Percentiles rank a stretch among this genome's conserved stretches.
These are phyloP conservation scores for Leptographium procerum DNA, from an alignment of 2,329 filamentous ascomycete genomes.

Conservation along the genomic window DNA sequence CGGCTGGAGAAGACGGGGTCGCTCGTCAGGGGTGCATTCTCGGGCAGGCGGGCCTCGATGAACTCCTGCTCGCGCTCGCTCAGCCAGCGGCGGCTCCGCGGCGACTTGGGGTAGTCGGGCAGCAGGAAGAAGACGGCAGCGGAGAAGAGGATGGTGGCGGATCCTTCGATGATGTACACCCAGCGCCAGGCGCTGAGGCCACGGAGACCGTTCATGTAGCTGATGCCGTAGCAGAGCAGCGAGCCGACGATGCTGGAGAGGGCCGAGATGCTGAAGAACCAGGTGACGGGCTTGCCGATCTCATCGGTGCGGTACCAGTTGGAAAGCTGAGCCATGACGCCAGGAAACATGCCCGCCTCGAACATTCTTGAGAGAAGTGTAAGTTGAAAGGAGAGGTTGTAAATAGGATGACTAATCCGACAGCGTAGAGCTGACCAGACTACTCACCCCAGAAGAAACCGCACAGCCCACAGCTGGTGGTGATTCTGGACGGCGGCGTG, in stretches of 20 bases:
- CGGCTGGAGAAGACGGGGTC: constrained; percentile 23
- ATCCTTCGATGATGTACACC: constrained; percentile 9
- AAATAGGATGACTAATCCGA: too few species aligned
- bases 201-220: constrained; percentile 32
- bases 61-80: constrained; percentile 7
- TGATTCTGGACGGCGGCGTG: constrained; percentile 27
- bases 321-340: constrained; percentile 27
- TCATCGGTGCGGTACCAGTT: constrained; percentile 35
- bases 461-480: constrained; percentile 23
- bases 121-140: constrained; percentile 27
- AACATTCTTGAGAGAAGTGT: constrained; percentile 15
- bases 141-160: constrained; percentile 9
- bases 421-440: too few species aligned
- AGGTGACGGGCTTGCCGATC: constrained; percentile 27
- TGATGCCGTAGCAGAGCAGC: constrained; percentile 26
- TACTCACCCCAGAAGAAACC: constrained; percentile 25
- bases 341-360: constrained; percentile 31
- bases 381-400: not conserved
- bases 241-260: constrained; percentile 23
- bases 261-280: constrained; percentile 28
- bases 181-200: constrained; percentile 10
- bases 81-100: constrained; percentile 5
- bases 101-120: constrained; percentile 39
- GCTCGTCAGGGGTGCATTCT: constrained; percentile 7
- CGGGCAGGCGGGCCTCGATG: constrained; percentile 7